A percentile compares a stretch with the other conserved stretches of the same genome.
Evolutionary conservation across 2,329 filamentous ascomycete species (phyloP).

Genomic region (Aureobasidium sp.): DNA sequence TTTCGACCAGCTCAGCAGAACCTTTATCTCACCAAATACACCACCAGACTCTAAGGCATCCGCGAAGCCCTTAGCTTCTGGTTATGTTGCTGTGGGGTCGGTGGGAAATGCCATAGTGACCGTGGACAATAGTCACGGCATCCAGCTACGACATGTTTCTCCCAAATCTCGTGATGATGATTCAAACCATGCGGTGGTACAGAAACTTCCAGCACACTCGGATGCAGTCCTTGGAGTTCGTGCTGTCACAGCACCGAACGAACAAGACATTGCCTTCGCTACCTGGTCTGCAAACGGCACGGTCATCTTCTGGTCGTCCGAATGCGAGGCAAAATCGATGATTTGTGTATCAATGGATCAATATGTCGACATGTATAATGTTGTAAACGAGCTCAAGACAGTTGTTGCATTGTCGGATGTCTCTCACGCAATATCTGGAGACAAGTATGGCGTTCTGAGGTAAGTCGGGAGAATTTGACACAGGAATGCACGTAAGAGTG

Average conservation of each 20-base stretch:
- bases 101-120: conserved; percentile 31
- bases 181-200: conserved; percentile 16
- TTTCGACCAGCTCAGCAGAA: conserved; percentile 27
- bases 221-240: conserved; percentile 63
- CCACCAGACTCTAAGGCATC: not conserved
- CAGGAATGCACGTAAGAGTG: conserved; percentile 13
- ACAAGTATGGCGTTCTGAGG: conserved; percentile 74
- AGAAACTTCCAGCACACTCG: conserved; percentile 48
- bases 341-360: conserved; percentile 64
- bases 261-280: conserved; percentile 63
- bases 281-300: conserved; percentile 81
- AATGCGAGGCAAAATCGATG: conserved; percentile 59
- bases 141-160: conserved; percentile 39
- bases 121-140: conserved; percentile 66
- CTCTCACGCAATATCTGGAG: conserved; percentile 68
- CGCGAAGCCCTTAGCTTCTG: not conserved
- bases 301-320: conserved; percentile 72
- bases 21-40: not conserved
- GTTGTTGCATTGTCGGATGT: conserved; percentile 53
- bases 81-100: conserved; percentile 16
- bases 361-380: conserved; percentile 37
- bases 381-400: conserved; percentile 49
- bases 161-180: conserved; percentile 13
- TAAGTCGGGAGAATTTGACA: conserved; percentile 25
- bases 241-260: conserved; percentile 52